Conservation (phyloP, 2,329 filamentous ascomycete species). For the Alternaria solani region DNA sequence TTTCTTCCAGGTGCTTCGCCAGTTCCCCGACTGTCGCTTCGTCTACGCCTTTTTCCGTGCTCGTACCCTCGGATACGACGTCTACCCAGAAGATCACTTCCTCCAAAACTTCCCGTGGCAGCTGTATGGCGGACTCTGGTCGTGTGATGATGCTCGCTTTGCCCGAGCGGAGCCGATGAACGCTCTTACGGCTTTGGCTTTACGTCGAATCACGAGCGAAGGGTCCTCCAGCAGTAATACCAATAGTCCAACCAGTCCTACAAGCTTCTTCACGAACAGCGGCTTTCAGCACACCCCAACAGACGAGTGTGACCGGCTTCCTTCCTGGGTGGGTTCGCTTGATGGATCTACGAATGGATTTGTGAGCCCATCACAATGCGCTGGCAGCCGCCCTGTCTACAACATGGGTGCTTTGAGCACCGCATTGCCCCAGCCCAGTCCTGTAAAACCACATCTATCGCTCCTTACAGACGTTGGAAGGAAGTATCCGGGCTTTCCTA, state of each 20-base stretch:
- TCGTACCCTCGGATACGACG: conserved; percentile 48
- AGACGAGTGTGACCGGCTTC: conserved; percentile 3
- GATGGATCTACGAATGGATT: conserved; percentile 21
- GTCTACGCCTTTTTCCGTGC: conserved; percentile 51
- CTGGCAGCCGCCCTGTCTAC: conserved; percentile 22
- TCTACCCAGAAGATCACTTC: conserved; percentile 51
- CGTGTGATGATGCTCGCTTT: conserved; percentile 50
- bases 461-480: conserved; percentile 39
- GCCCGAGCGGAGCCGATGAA: conserved; percentile 39
- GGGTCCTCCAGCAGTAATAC: conserved; percentile 26
- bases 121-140: conserved; percentile 50
- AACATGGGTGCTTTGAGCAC: conserved; percentile 28
- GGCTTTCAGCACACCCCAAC: conserved; percentile 18
- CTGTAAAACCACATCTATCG: conserved; percentile 25
- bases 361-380: neutral
- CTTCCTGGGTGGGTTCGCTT: conserved; percentile 22
- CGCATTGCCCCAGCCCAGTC: conserved; percentile 6
- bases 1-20: conserved; percentile 43
- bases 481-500: conserved; percentile 46
- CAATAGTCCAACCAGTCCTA: conserved; percentile 26
- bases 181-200: conserved; percentile 32
- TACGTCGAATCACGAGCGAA: conserved; percentile 43
- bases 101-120: conserved; percentile 51
- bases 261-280: conserved; percentile 24
- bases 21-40: conserved; percentile 49